Base-by-base conservation (phyloP, 2,329 filamentous ascomycete species). In the Knoxdaviesia capensis region DNA sequence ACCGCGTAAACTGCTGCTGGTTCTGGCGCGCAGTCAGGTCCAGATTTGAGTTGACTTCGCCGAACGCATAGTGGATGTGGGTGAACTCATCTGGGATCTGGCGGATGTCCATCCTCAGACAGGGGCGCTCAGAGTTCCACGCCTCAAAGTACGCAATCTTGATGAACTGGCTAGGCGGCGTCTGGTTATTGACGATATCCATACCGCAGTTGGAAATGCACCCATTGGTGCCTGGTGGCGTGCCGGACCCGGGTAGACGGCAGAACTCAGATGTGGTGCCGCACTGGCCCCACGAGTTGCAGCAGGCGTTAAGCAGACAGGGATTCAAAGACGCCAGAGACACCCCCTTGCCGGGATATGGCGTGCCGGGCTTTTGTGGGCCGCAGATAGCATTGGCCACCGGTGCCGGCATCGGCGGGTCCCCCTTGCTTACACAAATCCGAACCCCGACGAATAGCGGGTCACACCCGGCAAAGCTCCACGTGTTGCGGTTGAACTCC, bases 181-280 rank as follows among this genome's bases (percentile, higher is more conserved):
- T 45, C 9, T 48, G 45, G 39, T 55, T 55, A 31, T 47, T 51
- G 4, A 53, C 45, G 35, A 59, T 56, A 9, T 53, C 49, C 34
- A 39, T 56, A 2, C 56, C 56, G 6, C 56, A 58, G 48, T 54
- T 60, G 6, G 53, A 52, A 1, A 56, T 50, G 7, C 56, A 40
- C 51, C 52, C 53, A 31, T 51, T 51, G 6, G 44, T 49, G n/a
- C 47, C 50, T 7, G 48, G 48, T 5, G 44, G 44, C 6, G 49
- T 54, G 10, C 45, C 34, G 7, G 42, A 48, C 7, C 45, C 45
- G 3, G 46, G 42, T 3, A 50, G 43, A 10, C 48, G 53, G 49
- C 65, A 70, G 47, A 66, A 67, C 9, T 63, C 63, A 1, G 48
- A 46, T 0, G 60, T 63, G 1, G 56, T 56, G 5, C 65, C 65